A percentile compares a stretch with the other conserved stretches of the same genome.
phyloP scores from a whole-genome alignment of 495 filamentous ascomycete genomes.

The Pyrenopolyporus hunteri region DNA sequence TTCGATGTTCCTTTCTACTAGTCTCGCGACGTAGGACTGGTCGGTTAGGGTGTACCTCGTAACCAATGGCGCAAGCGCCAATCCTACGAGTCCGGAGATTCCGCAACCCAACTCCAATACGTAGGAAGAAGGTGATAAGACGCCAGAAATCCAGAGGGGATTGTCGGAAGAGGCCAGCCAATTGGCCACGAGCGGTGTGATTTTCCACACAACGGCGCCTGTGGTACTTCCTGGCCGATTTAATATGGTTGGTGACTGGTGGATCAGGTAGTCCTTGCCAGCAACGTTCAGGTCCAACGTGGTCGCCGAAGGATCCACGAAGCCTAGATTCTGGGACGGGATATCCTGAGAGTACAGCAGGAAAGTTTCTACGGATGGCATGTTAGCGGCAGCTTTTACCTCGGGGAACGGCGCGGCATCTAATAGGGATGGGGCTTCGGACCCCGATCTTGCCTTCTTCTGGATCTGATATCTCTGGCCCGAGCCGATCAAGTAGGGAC shows the following conservation, averaged over 20 bases:
- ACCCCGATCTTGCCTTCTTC: slow-evolving; percentile 63
- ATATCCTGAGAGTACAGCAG: slow-evolving; percentile 78
- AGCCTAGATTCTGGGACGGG: slow-evolving; percentile 80
- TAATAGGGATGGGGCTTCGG: slow-evolving; percentile 1
- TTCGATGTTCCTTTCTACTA: slow-evolving; percentile 75
- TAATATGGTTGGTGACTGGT: slow-evolving; percentile 84
- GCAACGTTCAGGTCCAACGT: slow-evolving; percentile 71
- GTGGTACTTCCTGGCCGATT: slow-evolving; percentile 84
- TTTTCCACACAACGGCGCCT: slow-evolving; percentile 85
- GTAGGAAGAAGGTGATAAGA: slow-evolving; percentile 61
- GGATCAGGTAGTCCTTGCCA: slow-evolving; percentile 73
- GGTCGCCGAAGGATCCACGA: slow-evolving; percentile 72
- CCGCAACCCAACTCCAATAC: slow-evolving; percentile 89
- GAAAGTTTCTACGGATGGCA: slow-evolving; percentile 70
- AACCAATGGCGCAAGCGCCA: slow-evolving; percentile 67
- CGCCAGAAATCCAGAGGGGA: slow-evolving; percentile 63
- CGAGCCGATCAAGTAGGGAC: slow-evolving; percentile 47
- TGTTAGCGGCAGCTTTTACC: no score
- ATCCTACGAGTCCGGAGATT: slow-evolving; percentile 75
- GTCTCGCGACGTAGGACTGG: slow-evolving; percentile 79
- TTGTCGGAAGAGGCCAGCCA: slow-evolving; percentile 75
- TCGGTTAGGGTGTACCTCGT: slow-evolving; percentile 80
- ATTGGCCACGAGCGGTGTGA: slow-evolving; percentile 82
- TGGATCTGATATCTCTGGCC: slow-evolving; percentile 59
- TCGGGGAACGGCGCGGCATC: slow-evolving; percentile 5